Evolutionary conservation across 2,329 filamentous ascomycete genomes (phyloP).

Genomic region (Paecilomyces sp.): DNA sequence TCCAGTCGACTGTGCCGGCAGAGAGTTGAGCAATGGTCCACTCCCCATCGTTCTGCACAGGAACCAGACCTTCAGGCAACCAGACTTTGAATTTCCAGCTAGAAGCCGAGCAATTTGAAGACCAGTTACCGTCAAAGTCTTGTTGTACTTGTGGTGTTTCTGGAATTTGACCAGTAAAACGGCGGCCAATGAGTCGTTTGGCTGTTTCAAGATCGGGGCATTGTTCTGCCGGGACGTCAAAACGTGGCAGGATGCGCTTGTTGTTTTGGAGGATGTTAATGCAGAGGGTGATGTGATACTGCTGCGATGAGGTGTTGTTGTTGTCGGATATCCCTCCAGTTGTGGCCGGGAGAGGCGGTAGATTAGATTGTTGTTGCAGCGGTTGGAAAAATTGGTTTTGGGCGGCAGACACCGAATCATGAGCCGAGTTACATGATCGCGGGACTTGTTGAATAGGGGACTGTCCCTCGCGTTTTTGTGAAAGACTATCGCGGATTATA

Average conservation of each 20-base stretch:
- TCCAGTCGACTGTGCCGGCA: slow-evolving; percentile 38
- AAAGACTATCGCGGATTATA: slow-evolving; percentile 32
- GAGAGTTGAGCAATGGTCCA: slow-evolving; percentile 39
- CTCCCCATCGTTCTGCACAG: slow-evolving; percentile 32
- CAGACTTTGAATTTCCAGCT: slow-evolving; percentile 32
- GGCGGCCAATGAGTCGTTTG: slow-evolving; percentile 23
- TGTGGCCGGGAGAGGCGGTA: neutral
- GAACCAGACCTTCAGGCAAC: slow-evolving; percentile 35
- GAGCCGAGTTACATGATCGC: neutral
- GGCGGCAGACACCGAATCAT: neutral
- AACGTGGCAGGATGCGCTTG: slow-evolving; percentile 31
- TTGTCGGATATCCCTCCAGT: slow-evolving; percentile 1
- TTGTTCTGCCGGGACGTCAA: slow-evolving; percentile 29
- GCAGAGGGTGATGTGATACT: slow-evolving; percentile 21
- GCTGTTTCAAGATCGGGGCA: slow-evolving; percentile 26
- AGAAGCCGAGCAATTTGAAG: slow-evolving; percentile 10
- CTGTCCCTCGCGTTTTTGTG: slow-evolving; percentile 13
- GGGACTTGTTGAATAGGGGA: slow-evolving; percentile 1
- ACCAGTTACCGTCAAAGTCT: slow-evolving; percentile 10
- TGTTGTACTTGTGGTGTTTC: slow-evolving; percentile 8
- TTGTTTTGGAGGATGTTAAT: slow-evolving; percentile 31
- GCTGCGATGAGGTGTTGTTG: slow-evolving; percentile 6
- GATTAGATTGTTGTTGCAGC: slow-evolving; percentile 1
- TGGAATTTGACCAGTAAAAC: slow-evolving; percentile 23
- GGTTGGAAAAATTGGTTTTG: slow-evolving; percentile 14